phyloP scores from a whole-genome alignment of 352 stramenopile species.

The Globisporangium iwayamae region DNA sequence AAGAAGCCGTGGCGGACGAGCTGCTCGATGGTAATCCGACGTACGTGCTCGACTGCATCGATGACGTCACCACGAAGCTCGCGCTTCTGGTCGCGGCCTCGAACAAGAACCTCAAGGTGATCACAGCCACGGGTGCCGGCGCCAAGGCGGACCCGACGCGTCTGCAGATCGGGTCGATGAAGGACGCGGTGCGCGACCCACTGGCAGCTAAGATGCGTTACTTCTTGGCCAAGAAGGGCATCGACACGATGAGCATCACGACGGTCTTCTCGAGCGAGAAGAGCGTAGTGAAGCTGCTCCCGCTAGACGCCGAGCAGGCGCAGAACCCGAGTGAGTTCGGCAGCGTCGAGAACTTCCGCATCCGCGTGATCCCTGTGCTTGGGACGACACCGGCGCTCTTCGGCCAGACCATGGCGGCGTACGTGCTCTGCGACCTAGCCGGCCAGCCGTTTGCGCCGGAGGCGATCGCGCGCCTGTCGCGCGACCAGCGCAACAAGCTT shows the following conservation, averaged over 20 bases:
- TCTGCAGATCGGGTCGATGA: constrained; percentile 95
- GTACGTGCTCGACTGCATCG: constrained; percentile 98
- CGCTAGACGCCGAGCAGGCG: constrained; percentile 91
- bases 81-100: constrained; percentile 91
- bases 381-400: constrained; percentile 95
- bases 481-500: constrained; percentile 85
- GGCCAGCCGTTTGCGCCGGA: constrained; percentile 85
- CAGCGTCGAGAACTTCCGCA: constrained; percentile 95
- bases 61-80: constrained; percentile 98
- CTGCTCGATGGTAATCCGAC: constrained; percentile 87
- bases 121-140: constrained; percentile 90
- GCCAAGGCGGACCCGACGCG: constrained; percentile 96
- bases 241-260: constrained; percentile 67
- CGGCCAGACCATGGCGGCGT: constrained; percentile 95
- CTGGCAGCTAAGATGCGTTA: constrained; percentile 95
- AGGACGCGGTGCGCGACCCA: constrained; percentile 92
- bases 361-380: constrained; percentile 95
- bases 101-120: constrained; percentile 71
- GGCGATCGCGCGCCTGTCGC: constrained; percentile 59
- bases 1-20: constrained; percentile 60
- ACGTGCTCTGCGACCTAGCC: constrained; percentile 93
- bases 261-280: constrained; percentile 95
- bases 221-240: constrained; percentile 86
- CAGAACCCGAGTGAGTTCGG: constrained; percentile 92
- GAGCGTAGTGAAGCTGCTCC: constrained; percentile 93